Conservation (phyloP, 805 yeast species). For the Wickerhamomyces bisporus region DNA sequence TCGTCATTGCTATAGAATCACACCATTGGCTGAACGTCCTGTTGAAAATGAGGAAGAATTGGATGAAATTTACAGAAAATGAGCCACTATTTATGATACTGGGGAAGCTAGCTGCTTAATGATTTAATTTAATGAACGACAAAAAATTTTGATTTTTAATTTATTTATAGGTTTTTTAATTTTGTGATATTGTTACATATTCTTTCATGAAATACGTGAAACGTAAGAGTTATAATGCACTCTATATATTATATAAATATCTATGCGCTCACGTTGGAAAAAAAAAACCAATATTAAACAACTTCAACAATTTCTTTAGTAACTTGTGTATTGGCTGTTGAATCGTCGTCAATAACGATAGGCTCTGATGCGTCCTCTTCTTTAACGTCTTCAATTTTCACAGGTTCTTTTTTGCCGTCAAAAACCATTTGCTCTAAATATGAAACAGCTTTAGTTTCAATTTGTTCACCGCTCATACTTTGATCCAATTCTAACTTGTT, state of each 20-base stretch:
- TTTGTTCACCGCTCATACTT: conserved; percentile 26
- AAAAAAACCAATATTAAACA: too few species aligned
- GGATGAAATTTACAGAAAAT: conserved; percentile 19
- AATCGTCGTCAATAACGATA: not conserved
- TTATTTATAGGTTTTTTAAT: not conserved
- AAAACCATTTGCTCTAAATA: conserved; percentile 39
- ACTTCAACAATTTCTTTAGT: not conserved
- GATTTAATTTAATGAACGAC: not conserved
- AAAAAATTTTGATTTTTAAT: not conserved
- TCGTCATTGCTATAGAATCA: conserved; percentile 71
- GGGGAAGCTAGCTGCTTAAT: too few species aligned
- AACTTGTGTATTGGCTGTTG: not conserved
- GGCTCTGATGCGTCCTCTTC: too few species aligned
- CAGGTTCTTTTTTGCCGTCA: conserved; percentile 19
- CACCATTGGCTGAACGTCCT: conserved; percentile 72
- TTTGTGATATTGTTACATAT: too few species aligned
- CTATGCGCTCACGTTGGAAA: too few species aligned
- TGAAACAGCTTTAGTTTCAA: conserved; percentile 21
- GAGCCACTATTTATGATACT: too few species aligned
- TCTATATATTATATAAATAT: too few species aligned
- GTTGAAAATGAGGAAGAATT: conserved; percentile 40
- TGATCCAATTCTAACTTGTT: conserved; percentile 83
- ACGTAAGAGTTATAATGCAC: too few species aligned
- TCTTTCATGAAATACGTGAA: too few species aligned
- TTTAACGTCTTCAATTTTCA: conserved; percentile 6